Conservation (phyloP, 331 rosid genomes). For the Phaseolus coccineus region DNA sequence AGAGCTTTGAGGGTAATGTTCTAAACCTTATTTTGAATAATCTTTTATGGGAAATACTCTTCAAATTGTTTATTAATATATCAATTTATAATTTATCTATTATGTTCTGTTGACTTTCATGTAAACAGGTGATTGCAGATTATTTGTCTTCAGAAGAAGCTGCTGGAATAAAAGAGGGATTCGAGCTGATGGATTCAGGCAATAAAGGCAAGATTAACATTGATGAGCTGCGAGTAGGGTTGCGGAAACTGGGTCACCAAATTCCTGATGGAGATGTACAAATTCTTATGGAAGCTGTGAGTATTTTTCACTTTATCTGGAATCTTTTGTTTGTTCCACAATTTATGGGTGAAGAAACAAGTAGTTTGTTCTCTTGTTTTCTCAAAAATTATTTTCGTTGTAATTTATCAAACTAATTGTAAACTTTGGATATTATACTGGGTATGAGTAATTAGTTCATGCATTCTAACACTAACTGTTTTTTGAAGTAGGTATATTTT, state of each 20-base stretch:
- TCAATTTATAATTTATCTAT: not conserved
- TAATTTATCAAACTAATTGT: constrained; percentile 17
- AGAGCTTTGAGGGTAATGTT: constrained; percentile 52
- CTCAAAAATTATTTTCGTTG: not conserved
- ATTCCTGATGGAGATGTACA: constrained; percentile 49
- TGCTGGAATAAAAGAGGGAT: constrained; percentile 51
- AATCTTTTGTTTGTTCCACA: constrained; percentile 11
- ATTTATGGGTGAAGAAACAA: constrained; percentile 15
- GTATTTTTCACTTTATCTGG: constrained; percentile 25
- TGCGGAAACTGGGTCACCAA: constrained; percentile 46
- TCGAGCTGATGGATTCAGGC: constrained; percentile 44
- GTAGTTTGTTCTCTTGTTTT: constrained; percentile 22
- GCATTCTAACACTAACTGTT: not conserved
- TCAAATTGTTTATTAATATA: constrained; percentile 4
- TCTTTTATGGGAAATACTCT: not conserved
- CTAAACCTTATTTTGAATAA: constrained; percentile 1
- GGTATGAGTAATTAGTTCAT: not conserved
- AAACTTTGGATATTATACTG: not conserved
- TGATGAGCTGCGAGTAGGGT: constrained; percentile 45
- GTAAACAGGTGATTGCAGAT: constrained; percentile 46
- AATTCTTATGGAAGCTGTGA: constrained; percentile 49
- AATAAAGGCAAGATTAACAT: constrained; percentile 43
- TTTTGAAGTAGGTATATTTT: constrained; percentile 2
- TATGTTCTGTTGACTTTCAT: constrained; percentile 25
- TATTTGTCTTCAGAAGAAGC: constrained; percentile 50